These are phyloP conservation scores for Cupressus sempervirens DNA, from an alignment of 75 land plant genomes.

Conservation along the genomic window DNA sequence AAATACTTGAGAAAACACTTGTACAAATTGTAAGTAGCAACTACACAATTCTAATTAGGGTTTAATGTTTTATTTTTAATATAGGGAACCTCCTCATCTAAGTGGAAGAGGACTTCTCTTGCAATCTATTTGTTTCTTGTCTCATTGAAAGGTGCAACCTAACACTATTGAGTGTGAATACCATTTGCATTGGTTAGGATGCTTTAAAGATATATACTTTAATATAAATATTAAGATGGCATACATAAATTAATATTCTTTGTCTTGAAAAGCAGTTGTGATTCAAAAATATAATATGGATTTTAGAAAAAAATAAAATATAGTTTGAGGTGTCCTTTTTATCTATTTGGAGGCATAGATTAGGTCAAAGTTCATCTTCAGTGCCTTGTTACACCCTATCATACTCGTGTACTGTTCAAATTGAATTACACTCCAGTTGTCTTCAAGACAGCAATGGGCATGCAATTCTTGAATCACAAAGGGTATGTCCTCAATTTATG, in stretches of 20 bases:
- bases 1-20: too few species aligned
- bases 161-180: not conserved
- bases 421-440: not conserved
- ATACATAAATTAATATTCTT: not conserved
- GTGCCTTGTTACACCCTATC: not conserved
- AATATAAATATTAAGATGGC: not conserved
- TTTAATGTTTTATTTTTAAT: too few species aligned
- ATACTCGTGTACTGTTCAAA: not conserved
- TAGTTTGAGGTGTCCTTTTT: not conserved
- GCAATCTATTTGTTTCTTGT: too few species aligned
- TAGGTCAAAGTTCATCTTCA: not conserved
- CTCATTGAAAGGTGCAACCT: too few species aligned
- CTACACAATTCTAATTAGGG: too few species aligned
- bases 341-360: not conserved
- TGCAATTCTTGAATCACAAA: not conserved
- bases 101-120: too few species aligned
- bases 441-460: not conserved
- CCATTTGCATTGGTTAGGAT: not conserved
- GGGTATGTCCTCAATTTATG: not conserved
- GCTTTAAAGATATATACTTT: not conserved
- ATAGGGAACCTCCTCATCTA: too few species aligned
- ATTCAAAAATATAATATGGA: not conserved
- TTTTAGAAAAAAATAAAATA: not conserved
- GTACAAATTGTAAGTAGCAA: too few species aligned
- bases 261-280: not conserved